Evolutionary conservation across 1,139 yeast species (phyloP).

Genomic region (Kluyveromyces marxianus): DNA sequence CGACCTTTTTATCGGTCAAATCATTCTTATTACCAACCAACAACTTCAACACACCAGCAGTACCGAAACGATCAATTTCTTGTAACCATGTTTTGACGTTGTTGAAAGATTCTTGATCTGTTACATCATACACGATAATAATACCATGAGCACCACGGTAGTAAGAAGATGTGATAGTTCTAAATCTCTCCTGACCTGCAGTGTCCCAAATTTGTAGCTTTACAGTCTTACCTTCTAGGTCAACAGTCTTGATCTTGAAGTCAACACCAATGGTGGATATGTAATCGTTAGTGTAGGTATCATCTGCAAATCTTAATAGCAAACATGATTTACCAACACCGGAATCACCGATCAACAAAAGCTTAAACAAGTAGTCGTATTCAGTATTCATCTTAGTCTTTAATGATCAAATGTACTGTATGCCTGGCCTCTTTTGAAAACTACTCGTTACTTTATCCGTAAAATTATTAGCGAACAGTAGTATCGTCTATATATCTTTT

Average conservation of each 20-base stretch:
- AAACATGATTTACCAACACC: constrained; percentile 98
- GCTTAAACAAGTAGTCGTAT: constrained; percentile 94
- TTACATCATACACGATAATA: constrained; percentile 94
- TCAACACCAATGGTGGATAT: constrained; percentile 98
- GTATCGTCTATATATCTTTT: no score
- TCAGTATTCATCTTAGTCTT: constrained; percentile 56
- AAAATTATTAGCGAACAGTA: no score
- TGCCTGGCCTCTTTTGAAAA: not conserved
- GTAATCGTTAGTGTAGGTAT: constrained; percentile 94
- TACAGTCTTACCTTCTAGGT: constrained; percentile 92
- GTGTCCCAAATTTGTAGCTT: constrained; percentile 99
- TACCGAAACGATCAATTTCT: constrained; percentile 96
- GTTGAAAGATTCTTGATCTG: constrained; percentile 95
- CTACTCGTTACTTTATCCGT: no score
- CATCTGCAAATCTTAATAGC: constrained; percentile 91
- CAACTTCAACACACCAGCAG: constrained; percentile 93
- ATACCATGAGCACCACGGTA: constrained; percentile 99
- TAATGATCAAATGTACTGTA: not conserved
- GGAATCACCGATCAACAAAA: constrained; percentile 91
- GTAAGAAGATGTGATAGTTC: constrained; percentile 95
- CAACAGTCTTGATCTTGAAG: constrained; percentile 94
- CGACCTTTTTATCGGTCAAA: constrained; percentile 87
- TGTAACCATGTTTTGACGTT: constrained; percentile 98
- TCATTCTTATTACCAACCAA: constrained; percentile 97
- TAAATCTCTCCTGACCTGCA: constrained; percentile 96